Conservation (phyloP, 1,284 basidiomycete species). For the Cystobasidiaceae sp. region DNA sequence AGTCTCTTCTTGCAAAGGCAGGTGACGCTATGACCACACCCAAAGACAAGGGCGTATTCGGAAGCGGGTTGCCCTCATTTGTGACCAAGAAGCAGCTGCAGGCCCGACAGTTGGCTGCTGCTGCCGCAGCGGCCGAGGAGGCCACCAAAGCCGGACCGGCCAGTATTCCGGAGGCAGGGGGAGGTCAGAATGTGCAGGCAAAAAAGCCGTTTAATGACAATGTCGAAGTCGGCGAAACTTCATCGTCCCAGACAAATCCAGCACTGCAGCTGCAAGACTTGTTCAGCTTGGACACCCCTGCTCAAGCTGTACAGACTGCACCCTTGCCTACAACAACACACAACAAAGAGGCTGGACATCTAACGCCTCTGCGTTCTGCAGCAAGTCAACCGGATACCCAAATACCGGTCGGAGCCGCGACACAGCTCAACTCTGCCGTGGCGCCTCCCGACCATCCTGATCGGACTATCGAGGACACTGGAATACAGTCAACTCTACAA, state of each 20-base stretch:
- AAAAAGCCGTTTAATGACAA: too few species aligned
- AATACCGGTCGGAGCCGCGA: not conserved
- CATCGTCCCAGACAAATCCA: too few species aligned
- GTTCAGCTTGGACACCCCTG: too few species aligned
- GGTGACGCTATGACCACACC: not conserved
- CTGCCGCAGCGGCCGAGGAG: not conserved
- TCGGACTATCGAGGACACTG: not conserved
- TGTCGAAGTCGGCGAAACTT: too few species aligned
- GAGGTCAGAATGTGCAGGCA: too few species aligned
- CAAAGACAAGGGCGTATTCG: conserved; percentile 3
- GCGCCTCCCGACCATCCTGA: not conserved
- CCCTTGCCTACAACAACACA: too few species aligned
- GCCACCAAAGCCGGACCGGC: not conserved
- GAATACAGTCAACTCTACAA: not conserved
- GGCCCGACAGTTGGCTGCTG: not conserved
- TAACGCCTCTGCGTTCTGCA: too few species aligned
- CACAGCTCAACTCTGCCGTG: not conserved
- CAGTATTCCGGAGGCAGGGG: not conserved
- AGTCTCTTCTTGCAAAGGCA: not conserved
- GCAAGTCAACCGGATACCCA: not conserved
- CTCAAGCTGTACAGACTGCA: too few species aligned
- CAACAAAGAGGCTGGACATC: too few species aligned
- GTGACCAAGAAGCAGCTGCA: conserved; percentile 9
- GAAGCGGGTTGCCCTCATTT: conserved; percentile 14
- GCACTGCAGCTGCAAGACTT: too few species aligned